A percentile compares a stretch with the other conserved stretches of the same genome.
These are phyloP conservation scores for Colletotrichum sp. DNA, from an alignment of 2,329 filamentous ascomycete genomes.

Conservation along the genomic window DNA sequence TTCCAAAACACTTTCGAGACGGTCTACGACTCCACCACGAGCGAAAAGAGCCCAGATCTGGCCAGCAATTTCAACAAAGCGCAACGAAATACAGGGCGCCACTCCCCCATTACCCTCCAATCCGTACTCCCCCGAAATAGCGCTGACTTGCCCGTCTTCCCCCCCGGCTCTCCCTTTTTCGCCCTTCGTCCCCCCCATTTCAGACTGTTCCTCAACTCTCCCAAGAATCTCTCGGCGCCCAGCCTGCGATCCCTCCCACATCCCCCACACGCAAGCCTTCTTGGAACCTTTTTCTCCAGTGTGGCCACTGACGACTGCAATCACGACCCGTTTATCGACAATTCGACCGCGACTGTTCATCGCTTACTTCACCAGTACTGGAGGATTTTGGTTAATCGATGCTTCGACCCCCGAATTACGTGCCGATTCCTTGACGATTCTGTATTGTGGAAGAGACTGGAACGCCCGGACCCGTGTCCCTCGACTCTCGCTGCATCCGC, in stretches of 20 bases:
- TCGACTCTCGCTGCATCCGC: slow-evolving; percentile 17
- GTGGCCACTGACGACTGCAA: not conserved
- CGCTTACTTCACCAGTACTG: not conserved
- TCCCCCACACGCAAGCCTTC: slow-evolving; percentile 21
- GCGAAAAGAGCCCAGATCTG: slow-evolving; percentile 4
- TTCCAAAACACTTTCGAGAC: slow-evolving; percentile 29
- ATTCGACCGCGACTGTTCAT: not conserved
- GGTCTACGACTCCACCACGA: slow-evolving; percentile 11
- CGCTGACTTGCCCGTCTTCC: not conserved
- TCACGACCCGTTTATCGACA: slow-evolving; percentile 7
- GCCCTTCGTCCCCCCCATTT: slow-evolving; percentile 1
- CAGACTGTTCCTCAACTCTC: not conserved
- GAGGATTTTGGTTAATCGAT: not conserved
- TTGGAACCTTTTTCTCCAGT: slow-evolving; percentile 16
- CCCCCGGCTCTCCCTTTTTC: slow-evolving; percentile 8
- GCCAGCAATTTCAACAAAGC: slow-evolving; percentile 12
- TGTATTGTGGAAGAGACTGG: not conserved
- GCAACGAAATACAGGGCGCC: slow-evolving; percentile 3
- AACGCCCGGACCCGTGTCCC: slow-evolving; percentile 6
- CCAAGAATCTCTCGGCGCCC: slow-evolving; percentile 25
- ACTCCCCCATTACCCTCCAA: not conserved
- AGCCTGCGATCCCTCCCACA: slow-evolving; percentile 25
- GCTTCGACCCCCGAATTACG: not conserved
- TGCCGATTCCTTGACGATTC: not conserved
- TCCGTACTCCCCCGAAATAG: slow-evolving; percentile 19